Evolutionary conservation across 306 rosid genomes (phyloP).

Genomic region (Dryas drummondii): DNA sequence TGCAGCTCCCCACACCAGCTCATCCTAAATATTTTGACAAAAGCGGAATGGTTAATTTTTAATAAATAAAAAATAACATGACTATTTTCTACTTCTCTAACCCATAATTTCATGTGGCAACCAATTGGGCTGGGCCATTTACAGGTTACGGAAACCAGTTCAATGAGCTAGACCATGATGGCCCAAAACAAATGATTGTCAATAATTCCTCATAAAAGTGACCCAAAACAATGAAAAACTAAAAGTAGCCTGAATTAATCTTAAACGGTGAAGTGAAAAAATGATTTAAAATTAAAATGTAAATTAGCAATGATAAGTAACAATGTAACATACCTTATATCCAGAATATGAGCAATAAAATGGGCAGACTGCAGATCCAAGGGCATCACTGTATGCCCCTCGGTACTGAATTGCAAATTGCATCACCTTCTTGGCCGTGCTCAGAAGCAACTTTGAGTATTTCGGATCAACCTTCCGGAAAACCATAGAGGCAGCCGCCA

Average conservation of each 20-base stretch:
- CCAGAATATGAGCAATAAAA: slow-evolving; percentile 97
- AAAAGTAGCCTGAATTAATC: no score
- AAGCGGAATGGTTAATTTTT: background rate
- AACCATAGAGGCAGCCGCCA: slow-evolving; percentile 85
- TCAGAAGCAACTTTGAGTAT: slow-evolving; percentile 57
- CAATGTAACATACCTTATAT: slow-evolving; percentile 49
- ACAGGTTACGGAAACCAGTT: no score
- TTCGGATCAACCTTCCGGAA: slow-evolving; percentile 60
- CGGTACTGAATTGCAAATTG: slow-evolving; percentile 65
- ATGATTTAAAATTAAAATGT: no score
- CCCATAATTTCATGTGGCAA: no score
- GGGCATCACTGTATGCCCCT: slow-evolving; percentile 81
- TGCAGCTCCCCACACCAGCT: slow-evolving; percentile 89
- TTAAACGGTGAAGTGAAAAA: no score
- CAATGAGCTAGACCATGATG: no score
- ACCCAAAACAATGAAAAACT: no score
- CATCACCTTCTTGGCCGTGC: slow-evolving; percentile 64
- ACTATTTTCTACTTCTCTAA: background rate
- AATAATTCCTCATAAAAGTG: no score
- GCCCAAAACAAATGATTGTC: no score
- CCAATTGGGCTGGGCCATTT: no score
- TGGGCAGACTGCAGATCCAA: slow-evolving; percentile 83
- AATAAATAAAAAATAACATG: background rate
- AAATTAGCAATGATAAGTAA: no score
- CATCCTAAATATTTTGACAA: slow-evolving; percentile 52